Evolutionary conservation across 1,139 yeast species (phyloP).

Genomic region (Sugiyamaella grinbergsii): DNA sequence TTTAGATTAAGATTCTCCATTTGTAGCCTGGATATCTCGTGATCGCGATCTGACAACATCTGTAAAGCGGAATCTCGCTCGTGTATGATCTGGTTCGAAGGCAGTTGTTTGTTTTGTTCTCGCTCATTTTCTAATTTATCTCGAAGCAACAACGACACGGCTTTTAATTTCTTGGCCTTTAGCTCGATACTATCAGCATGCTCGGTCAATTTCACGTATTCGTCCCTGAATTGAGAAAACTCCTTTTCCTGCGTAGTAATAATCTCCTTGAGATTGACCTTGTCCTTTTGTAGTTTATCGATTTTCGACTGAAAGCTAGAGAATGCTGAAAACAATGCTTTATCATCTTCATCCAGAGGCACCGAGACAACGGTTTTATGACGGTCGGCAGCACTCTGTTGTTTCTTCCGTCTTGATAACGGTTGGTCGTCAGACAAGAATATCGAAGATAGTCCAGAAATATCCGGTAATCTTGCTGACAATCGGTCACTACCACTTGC

Average conservation of each 20-base stretch:
- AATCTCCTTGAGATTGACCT: constrained; percentile 22
- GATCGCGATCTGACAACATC: constrained; percentile 13
- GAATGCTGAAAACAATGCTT: constrained; percentile 35
- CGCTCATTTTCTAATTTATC: constrained; percentile 22
- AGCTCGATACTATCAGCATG: constrained; percentile 25
- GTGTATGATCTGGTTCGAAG: constrained; percentile 19
- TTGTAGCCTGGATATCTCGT: constrained; percentile 18
- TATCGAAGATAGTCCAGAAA: constrained; percentile 35
- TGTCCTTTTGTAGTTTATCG: constrained; percentile 31
- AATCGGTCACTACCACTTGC: constrained; percentile 9
- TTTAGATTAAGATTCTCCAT: constrained; percentile 13
- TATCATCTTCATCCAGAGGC: constrained; percentile 36
- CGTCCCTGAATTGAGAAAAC: constrained; percentile 22
- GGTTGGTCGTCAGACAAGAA: constrained; percentile 30
- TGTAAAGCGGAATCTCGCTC: constrained; percentile 19
- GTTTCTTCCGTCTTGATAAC: constrained; percentile 21
- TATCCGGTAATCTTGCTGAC: constrained; percentile 30
- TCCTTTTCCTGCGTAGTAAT: constrained; percentile 25
- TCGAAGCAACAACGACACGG: constrained; percentile 26
- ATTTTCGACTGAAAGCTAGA: constrained; percentile 34
- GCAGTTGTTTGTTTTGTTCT: constrained; percentile 17
- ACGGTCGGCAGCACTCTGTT: constrained; percentile 27
- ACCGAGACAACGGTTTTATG: constrained; percentile 35
- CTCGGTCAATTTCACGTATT: constrained; percentile 22
- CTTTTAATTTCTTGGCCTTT: constrained; percentile 30